Percentiles rank a stretch among this genome's conserved stretches.
Conservation (phyloP, 805 yeast species). For the Spathaspora arborariae region DNA sequence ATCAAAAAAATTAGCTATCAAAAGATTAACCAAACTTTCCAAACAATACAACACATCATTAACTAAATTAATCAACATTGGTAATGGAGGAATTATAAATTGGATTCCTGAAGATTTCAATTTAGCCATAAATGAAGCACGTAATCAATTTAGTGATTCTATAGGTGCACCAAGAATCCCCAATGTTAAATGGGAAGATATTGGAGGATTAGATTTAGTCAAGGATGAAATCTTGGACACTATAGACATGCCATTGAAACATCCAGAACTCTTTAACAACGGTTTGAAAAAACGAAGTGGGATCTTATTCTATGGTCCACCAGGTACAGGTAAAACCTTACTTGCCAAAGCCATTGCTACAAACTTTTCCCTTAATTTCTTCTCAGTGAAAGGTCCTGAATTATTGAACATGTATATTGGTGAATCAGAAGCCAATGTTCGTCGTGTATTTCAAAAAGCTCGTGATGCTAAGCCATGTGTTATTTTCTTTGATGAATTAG, state of each 20-base stretch:
- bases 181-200: slow-evolving; percentile 93
- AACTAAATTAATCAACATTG: slow-evolving; percentile 34
- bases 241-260: slow-evolving; percentile 90
- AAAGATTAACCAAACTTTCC: slow-evolving; percentile 39
- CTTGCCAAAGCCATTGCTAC: slow-evolving; percentile 97
- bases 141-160: slow-evolving; percentile 86
- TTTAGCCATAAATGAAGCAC: slow-evolving; percentile 70
- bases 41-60: slow-evolving; percentile 13
- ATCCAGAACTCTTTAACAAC: slow-evolving; percentile 81
- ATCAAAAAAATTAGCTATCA: slow-evolving; percentile 57
- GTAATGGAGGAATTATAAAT: slow-evolving; percentile 53
- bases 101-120: slow-evolving; percentile 61
- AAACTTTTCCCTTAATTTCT: slow-evolving; percentile 87
- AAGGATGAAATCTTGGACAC: slow-evolving; percentile 93
- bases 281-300: slow-evolving; percentile 95
- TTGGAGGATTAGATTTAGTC: slow-evolving; percentile 89
- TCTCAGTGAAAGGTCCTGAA: slow-evolving; percentile 97
- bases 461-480: slow-evolving; percentile 98
- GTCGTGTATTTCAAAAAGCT: slow-evolving; percentile 90
- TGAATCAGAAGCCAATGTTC: slow-evolving; percentile 95
- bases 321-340: slow-evolving; percentile 96
- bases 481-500: slow-evolving; percentile 94
- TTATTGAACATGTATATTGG: slow-evolving; percentile 96
- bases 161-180: slow-evolving; percentile 98
- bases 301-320: slow-evolving; percentile 94